Percentiles rank a stretch among this genome's conserved stretches.
These are phyloP conservation scores for Steccherinum ochraceum DNA, from an alignment of 768 basidiomycete genomes.

Conservation along the genomic window DNA sequence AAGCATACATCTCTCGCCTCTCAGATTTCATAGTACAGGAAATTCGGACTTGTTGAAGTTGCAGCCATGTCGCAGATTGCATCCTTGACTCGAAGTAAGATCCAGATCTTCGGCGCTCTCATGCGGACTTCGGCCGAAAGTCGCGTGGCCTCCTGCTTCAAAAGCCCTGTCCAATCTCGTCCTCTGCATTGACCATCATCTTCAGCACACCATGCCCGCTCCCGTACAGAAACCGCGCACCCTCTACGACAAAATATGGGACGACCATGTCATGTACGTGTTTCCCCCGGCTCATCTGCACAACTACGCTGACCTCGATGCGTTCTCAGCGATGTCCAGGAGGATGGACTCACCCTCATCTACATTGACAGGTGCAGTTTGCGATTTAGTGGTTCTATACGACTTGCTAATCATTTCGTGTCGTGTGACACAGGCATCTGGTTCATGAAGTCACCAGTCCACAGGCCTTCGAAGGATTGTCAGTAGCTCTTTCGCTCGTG, in stretches of 20 bases:
- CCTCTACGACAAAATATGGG: slow-evolving; percentile 97
- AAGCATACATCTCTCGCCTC: no score
- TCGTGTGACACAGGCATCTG: slow-evolving; percentile 43
- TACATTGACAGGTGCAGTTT: slow-evolving; percentile 52
- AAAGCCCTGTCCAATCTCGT: not conserved
- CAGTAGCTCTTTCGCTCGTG: slow-evolving; percentile 19
- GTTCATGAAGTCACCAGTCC: slow-evolving; percentile 63
- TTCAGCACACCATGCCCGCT: slow-evolving; percentile 51
- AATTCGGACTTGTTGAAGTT: no score
- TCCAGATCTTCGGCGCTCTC: no score
- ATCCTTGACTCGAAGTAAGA: no score
- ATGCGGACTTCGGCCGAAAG: not conserved
- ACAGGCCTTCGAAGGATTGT: slow-evolving; percentile 56
- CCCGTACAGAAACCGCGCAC: slow-evolving; percentile 67
- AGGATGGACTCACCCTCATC: slow-evolving; percentile 73
- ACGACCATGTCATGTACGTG: slow-evolving; percentile 88
- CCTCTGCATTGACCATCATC: not conserved
- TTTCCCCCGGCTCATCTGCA: not conserved
- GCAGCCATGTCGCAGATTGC: no score
- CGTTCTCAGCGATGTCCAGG: slow-evolving; percentile 52
- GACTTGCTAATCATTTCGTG: slow-evolving; percentile 4
- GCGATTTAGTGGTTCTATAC: not conserved
- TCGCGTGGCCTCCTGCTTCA: not conserved
- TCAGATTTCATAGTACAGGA: no score
- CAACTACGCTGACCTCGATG: not conserved